Conservation (phyloP, 345 rosid genomes). For the Hevea brasiliensis region DNA sequence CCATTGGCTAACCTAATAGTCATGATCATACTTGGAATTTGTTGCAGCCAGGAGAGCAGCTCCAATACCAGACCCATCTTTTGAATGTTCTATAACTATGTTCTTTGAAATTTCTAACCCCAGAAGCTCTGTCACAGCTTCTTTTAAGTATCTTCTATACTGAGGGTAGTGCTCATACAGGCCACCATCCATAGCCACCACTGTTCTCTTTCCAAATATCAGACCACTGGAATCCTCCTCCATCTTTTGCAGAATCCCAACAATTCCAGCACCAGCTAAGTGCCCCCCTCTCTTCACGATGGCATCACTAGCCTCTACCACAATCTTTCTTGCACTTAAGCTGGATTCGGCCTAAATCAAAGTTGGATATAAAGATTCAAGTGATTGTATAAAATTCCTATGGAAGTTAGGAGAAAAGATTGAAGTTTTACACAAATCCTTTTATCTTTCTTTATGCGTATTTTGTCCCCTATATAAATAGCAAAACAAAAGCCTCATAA, state of each 20-base stretch:
- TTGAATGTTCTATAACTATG: constrained; percentile 60
- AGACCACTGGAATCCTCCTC: constrained; percentile 61
- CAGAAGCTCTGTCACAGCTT: constrained; percentile 64
- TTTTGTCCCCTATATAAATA: background rate
- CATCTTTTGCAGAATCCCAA: constrained; percentile 73
- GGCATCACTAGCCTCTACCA: constrained; percentile 58
- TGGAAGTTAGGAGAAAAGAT: background rate
- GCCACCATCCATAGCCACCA: constrained; percentile 89
- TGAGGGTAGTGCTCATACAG: constrained; percentile 69
- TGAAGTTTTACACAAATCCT: background rate
- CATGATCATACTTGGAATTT: constrained; percentile 58
- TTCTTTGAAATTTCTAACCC: constrained; percentile 52
- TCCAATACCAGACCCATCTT: constrained; percentile 88
- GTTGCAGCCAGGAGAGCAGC: constrained; percentile 88
- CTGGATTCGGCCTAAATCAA: constrained; percentile 50
- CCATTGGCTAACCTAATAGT: constrained; percentile 26
- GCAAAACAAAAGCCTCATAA: background rate
- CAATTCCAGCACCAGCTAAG: constrained; percentile 91
- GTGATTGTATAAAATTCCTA: background rate
- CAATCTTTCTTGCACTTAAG: constrained; percentile 48
- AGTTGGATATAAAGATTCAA: background rate
- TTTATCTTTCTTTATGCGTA: no score
- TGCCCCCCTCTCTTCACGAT: constrained; percentile 72
- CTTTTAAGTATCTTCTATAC: constrained; percentile 63
- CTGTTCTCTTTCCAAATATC: constrained; percentile 56